Percentiles rank a stretch among this genome's conserved stretches.
Conservation (phyloP, 495 filamentous ascomycete genomes). For the Lasiosphaeria ovina region DNA sequence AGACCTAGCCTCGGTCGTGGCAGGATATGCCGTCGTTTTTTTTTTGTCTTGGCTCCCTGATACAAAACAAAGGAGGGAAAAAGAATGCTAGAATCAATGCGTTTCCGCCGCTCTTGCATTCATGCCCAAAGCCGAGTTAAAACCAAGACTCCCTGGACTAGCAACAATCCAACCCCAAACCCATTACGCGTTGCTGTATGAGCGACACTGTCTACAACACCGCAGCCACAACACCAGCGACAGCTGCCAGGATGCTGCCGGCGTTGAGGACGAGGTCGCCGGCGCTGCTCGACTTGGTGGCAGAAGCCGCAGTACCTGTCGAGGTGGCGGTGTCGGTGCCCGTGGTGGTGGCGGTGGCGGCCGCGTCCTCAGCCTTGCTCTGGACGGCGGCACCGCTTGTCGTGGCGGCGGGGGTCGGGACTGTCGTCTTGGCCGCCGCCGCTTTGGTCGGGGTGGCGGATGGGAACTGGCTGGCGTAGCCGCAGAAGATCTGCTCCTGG, state of each 20-base stretch:
- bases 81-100: too few species aligned
- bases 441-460: conserved; percentile 20
- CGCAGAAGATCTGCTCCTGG: conserved; percentile 43
- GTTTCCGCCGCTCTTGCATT: too few species aligned
- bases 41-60: too few species aligned
- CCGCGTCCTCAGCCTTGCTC: conserved; percentile 16
- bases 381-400: conserved; percentile 2
- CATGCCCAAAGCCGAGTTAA: neutral
- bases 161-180: neutral
- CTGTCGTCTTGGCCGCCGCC: conserved; percentile 6
- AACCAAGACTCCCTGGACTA: neutral
- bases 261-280: conserved; percentile 33
- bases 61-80: too few species aligned
- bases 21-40: too few species aligned
- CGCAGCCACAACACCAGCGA: conserved; percentile 35
- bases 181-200: neutral
- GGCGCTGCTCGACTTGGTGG: conserved; percentile 29
- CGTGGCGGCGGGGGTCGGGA: conserved; percentile 16
- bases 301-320: conserved; percentile 21
- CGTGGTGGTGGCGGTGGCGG: conserved; percentile 13
- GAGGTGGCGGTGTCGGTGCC: conserved; percentile 13
- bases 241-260: conserved; percentile 30
- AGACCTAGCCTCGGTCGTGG: too few species aligned
- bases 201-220: conserved; percentile 25
- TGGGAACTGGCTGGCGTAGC: conserved; percentile 36